Conservation (phyloP, 164 flowering plant genomes). For the Buxus sempervirens region DNA sequence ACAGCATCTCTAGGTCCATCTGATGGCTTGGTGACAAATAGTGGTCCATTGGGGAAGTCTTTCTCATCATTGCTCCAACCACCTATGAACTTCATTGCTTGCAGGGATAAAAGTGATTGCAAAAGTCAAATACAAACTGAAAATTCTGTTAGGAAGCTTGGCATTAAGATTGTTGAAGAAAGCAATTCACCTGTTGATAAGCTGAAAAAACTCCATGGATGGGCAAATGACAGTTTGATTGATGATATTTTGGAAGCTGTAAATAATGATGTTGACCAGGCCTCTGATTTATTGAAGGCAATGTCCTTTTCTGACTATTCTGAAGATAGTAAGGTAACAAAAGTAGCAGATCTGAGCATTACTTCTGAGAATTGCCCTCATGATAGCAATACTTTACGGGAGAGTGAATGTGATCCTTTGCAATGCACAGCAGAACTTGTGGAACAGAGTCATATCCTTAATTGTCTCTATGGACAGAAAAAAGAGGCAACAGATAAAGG, state of each 20-base stretch:
- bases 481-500: slow-evolving; percentile 10
- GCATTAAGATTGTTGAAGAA: slow-evolving; percentile 8
- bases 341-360: slow-evolving; percentile 2
- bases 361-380: background rate
- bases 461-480: slow-evolving; percentile 9
- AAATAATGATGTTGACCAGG: slow-evolving; percentile 45
- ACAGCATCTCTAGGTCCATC: slow-evolving; percentile 10
- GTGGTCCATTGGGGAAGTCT: slow-evolving; percentile 27
- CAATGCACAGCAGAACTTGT: slow-evolving; percentile 10
- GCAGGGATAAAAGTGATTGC: slow-evolving; percentile 10
- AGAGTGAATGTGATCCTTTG: background rate
- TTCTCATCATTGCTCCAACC: slow-evolving; percentile 45
- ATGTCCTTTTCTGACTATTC: slow-evolving; percentile 39
- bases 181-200: slow-evolving; percentile 21
- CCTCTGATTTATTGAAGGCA: slow-evolving; percentile 43
- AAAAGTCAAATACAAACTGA: slow-evolving; percentile 8
- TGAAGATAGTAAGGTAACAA: slow-evolving; percentile 9
- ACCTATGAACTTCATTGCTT: slow-evolving; percentile 23
- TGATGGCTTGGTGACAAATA: slow-evolving; percentile 8
- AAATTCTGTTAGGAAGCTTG: slow-evolving; percentile 13
- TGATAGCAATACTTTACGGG: slow-evolving; percentile 2
- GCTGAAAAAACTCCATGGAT: slow-evolving; percentile 45
- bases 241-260: slow-evolving; percentile 62
- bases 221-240: slow-evolving; percentile 76
- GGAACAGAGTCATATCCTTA: slow-evolving; percentile 14